Percentiles rank a stretch among this genome's conserved stretches.
These are phyloP conservation scores for Salix arbutifolia DNA, from an alignment of 345 rosid genomes.

Conservation along the genomic window DNA sequence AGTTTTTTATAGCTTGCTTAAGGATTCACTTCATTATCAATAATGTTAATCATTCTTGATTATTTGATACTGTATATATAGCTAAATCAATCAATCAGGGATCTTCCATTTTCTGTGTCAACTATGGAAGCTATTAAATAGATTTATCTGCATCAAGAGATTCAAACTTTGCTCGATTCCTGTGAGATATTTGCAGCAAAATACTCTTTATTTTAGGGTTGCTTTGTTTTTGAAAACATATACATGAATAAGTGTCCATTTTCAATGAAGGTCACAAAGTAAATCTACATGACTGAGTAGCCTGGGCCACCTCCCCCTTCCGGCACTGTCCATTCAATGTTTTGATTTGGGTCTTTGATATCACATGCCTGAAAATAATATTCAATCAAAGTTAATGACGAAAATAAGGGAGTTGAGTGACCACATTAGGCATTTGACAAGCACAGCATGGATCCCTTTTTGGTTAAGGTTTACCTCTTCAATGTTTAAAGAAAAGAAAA, in stretches of 20 bases:
- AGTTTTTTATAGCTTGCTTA: too few species aligned
- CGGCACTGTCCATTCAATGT: constrained; percentile 90
- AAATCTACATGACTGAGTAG: constrained; percentile 65
- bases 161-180: too few species aligned
- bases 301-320: constrained; percentile 97
- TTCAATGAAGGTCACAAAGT: background rate
- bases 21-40: too few species aligned
- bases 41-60: too few species aligned
- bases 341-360: constrained; percentile 92
- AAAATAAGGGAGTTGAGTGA: background rate
- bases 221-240: background rate
- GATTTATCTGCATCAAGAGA: too few species aligned
- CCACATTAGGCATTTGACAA: background rate
- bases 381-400: background rate
- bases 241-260: background rate
- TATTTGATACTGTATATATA: too few species aligned
- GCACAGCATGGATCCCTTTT: background rate
- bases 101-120: too few species aligned
- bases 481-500: background rate
- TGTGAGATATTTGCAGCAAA: too few species aligned
- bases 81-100: too few species aligned
- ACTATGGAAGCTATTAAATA: too few species aligned
- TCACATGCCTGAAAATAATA: constrained; percentile 64
- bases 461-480: background rate
- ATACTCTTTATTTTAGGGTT: too few species aligned